A percentile compares a stretch with the other conserved stretches of the same genome.
These are phyloP conservation scores for Chytriomyces confervae DNA, from an alignment of 192 early-diverging fungal genomes.

Conservation along the genomic window DNA sequence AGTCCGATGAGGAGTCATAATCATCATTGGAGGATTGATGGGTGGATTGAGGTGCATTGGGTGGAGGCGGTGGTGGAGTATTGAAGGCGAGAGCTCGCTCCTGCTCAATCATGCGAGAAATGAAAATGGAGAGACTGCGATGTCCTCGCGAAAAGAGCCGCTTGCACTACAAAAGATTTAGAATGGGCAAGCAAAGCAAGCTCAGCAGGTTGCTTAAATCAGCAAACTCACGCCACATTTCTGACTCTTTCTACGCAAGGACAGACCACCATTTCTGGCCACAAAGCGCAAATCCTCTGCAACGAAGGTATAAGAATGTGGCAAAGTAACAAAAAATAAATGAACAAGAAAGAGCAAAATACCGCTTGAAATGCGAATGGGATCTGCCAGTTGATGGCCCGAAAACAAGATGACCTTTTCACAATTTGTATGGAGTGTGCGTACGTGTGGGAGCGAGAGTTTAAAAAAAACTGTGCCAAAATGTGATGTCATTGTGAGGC, in stretches of 20 bases:
- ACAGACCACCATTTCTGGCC: slow-evolving; percentile 24
- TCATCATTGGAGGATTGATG: not conserved
- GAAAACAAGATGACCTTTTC: slow-evolving; percentile 34
- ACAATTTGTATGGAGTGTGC: not conserved
- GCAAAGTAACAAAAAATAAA: too few relatives aligned
- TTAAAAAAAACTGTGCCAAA: too few relatives aligned
- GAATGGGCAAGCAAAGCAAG: not conserved
- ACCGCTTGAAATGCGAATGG: slow-evolving; percentile 26
- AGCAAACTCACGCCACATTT: slow-evolving; percentile 27
- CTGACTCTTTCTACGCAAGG: slow-evolving; percentile 12
- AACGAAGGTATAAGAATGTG: not conserved
- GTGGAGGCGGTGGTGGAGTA: slow-evolving; percentile 9
- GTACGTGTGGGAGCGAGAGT: not conserved
- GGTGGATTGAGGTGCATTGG: slow-evolving; percentile 8
- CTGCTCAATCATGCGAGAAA: slow-evolving; percentile 19
- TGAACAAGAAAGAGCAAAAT: not conserved
- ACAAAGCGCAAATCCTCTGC: slow-evolving; percentile 20
- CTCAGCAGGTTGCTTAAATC: not conserved
- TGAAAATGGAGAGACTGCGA: slow-evolving; percentile 26
- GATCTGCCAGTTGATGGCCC: slow-evolving; percentile 35
- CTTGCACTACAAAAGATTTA: slow-evolving; percentile 19
- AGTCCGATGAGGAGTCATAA: not conserved
- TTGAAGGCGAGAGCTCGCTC: not conserved
- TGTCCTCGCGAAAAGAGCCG: slow-evolving; percentile 33
- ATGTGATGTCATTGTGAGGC: not conserved